Conservation (phyloP, 2,329 filamentous ascomycete species). For the Fusarium hostae region DNA sequence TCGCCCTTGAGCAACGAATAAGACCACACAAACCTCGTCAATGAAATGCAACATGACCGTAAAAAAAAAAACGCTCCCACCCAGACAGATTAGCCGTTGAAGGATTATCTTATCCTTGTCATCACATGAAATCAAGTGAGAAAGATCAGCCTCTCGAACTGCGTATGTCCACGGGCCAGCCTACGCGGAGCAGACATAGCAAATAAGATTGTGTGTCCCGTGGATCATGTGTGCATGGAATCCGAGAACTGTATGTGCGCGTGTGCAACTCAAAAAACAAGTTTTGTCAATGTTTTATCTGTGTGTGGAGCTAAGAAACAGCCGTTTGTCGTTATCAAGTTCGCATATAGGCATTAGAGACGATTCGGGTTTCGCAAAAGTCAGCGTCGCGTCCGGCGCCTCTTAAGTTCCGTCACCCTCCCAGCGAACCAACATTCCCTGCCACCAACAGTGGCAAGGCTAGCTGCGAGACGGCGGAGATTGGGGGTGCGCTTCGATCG, state of each 20-base stretch:
- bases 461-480: constrained; percentile 47
- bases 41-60: constrained; percentile 30
- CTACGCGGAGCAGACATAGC: constrained; percentile 38
- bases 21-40: constrained; percentile 31
- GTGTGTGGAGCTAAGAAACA: constrained; percentile 57
- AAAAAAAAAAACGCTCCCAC: constrained; percentile 31
- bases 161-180: constrained; percentile 36
- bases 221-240: constrained; percentile 39
- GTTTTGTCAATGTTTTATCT: constrained; percentile 53
- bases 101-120: constrained; percentile 32
- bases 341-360: constrained; percentile 54
- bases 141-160: constrained; percentile 32
- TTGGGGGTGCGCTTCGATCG: constrained; percentile 39
- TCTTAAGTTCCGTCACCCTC: constrained; percentile 45
- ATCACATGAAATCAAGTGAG: constrained; percentile 35
- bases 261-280: constrained; percentile 45
- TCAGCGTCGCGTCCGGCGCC: constrained; percentile 43
- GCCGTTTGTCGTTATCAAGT: constrained; percentile 55
- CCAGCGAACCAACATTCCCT: constrained; percentile 46
- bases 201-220: constrained; percentile 32
- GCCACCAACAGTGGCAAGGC: constrained; percentile 44
- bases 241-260: constrained; percentile 28
- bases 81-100: constrained; percentile 32
- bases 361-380: constrained; percentile 48
- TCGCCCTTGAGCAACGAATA: constrained; percentile 32